Conservation (phyloP, 352 stramenopile genomes). For the Globisporangium apiculatum region DNA sequence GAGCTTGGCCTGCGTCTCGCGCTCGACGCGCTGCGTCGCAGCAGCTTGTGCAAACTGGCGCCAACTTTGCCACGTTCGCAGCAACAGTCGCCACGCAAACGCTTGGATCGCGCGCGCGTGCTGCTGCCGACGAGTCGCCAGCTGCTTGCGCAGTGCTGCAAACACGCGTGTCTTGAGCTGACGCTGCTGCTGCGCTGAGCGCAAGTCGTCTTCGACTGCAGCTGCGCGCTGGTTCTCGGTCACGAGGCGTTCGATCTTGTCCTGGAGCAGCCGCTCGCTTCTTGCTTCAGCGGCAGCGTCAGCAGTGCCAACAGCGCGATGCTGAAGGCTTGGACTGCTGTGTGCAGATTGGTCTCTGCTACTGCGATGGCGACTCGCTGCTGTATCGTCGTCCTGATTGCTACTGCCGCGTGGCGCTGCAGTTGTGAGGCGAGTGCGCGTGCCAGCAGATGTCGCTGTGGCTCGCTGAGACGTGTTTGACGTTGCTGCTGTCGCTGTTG, state of each 20-base stretch:
- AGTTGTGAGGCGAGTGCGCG: not conserved
- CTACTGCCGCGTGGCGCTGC: conserved; percentile 10
- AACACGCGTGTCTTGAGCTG: conserved; percentile 1
- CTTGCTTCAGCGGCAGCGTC: not conserved
- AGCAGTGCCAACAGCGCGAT: not conserved
- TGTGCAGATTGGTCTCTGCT: no score
- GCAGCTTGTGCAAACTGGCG: not conserved
- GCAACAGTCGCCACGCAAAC: conserved; percentile 18
- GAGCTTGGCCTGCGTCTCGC: conserved; percentile 9
- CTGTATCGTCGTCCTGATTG: conserved; percentile 15
- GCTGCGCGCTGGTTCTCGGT: conserved; percentile 12
- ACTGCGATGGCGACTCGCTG: no score
- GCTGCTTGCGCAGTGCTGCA: conserved; percentile 1
- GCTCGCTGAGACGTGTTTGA: not conserved
- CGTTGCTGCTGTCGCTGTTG: not conserved
- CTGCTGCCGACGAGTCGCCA: not conserved
- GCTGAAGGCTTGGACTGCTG: not conserved
- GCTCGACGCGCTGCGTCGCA: conserved; percentile 9
- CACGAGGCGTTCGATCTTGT: conserved; percentile 25
- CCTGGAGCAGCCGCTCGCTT: conserved; percentile 23
- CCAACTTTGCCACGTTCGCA: conserved; percentile 20
- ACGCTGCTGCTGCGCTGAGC: not conserved
- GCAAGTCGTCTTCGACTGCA: not conserved
- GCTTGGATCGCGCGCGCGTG: not conserved
- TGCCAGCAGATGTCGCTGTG: not conserved